Conservation (phyloP, 2,329 filamentous ascomycete species). For the Phoma sp. region DNA sequence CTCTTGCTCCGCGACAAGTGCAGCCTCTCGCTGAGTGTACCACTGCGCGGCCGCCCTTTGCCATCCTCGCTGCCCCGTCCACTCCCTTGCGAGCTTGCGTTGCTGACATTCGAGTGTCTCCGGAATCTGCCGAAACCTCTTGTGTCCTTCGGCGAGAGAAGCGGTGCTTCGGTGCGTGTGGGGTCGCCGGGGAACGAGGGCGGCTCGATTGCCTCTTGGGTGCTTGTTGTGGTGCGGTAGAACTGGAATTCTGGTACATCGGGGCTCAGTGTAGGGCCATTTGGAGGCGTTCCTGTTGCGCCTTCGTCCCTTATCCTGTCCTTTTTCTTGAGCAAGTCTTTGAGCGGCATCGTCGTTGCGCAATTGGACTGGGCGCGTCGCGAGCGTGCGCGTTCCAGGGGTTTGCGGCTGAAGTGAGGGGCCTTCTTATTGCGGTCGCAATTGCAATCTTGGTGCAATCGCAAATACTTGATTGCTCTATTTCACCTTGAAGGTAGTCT, state of each 20-base stretch:
- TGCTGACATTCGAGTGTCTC: constrained; percentile 43
- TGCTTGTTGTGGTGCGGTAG: constrained; percentile 80
- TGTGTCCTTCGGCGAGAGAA: constrained; percentile 35
- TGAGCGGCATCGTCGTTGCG: constrained; percentile 60
- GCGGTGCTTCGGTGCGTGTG: constrained; percentile 34
- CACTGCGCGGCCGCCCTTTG: constrained; percentile 1
- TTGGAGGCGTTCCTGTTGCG: constrained; percentile 32
- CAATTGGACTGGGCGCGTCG: constrained; percentile 19
- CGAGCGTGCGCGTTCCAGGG: constrained; percentile 17
- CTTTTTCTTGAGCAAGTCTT: constrained; percentile 68
- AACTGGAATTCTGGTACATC: constrained; percentile 73
- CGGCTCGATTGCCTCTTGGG: constrained; percentile 78
- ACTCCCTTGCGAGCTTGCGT: constrained; percentile 15
- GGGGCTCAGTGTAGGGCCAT: constrained; percentile 34
- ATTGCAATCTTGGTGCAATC: constrained; percentile 9
- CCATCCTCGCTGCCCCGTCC: constrained; percentile 10
- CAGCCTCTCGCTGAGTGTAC: constrained; percentile 60
- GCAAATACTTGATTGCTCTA: constrained; percentile 17
- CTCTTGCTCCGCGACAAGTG: constrained; percentile 64
- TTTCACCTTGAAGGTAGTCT: constrained; percentile 36
- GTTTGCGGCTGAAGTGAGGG: constrained; percentile 17
- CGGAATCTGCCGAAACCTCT: constrained; percentile 41
- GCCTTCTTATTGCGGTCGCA: constrained; percentile 8
- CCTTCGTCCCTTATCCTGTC: constrained; percentile 60
- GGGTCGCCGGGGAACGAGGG: constrained; percentile 60